Evolutionary conservation across 2,329 filamentous ascomycete genomes (phyloP).

Genomic region (Macrophomina pseudophaseolina): DNA sequence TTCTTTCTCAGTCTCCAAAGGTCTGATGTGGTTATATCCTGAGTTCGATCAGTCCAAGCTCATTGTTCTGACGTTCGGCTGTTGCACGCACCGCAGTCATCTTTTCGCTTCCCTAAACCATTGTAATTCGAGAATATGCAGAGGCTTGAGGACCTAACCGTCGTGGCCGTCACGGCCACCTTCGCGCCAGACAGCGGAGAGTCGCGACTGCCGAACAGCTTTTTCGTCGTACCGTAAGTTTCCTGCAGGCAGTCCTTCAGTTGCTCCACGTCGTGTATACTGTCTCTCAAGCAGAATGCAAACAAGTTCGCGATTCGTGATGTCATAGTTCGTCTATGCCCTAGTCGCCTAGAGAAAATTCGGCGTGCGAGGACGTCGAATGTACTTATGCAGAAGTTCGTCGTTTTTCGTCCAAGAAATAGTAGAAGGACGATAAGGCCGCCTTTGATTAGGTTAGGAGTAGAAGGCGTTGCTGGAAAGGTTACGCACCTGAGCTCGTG

Average conservation of each 20-base stretch:
- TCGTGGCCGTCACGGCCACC: slow-evolving; percentile 29
- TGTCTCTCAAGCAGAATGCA: slow-evolving; percentile 24
- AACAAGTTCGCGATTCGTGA: slow-evolving; percentile 41
- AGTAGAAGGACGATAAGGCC: slow-evolving; percentile 32
- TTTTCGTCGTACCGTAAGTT: slow-evolving; percentile 25
- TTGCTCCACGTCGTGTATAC: slow-evolving; percentile 37
- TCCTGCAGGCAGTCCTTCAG: slow-evolving; percentile 40
- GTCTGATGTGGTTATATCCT: slow-evolving; percentile 30
- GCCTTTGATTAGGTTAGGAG: slow-evolving; percentile 22
- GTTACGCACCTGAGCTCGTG: slow-evolving; percentile 29
- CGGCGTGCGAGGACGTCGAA: slow-evolving; percentile 28
- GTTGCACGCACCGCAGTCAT: slow-evolving; percentile 11
- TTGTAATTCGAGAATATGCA: slow-evolving; percentile 33
- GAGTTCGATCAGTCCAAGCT: slow-evolving; percentile 10
- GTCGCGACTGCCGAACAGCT: slow-evolving; percentile 26
- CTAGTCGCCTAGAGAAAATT: slow-evolving; percentile 25
- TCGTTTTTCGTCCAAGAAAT: slow-evolving; percentile 25
- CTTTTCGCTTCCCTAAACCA: slow-evolving; percentile 23
- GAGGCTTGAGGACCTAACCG: slow-evolving; percentile 25
- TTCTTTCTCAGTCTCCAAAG: slow-evolving; percentile 24
- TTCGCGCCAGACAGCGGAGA: slow-evolving; percentile 28
- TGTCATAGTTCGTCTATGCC: slow-evolving; percentile 9
- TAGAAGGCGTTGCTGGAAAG: background rate
- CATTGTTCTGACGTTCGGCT: too few species aligned
- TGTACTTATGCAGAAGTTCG: slow-evolving; percentile 25